Evolutionary conservation across 108 stramenopile species (phyloP).

Genomic region (Phaeodactylum tricornutum): DNA sequence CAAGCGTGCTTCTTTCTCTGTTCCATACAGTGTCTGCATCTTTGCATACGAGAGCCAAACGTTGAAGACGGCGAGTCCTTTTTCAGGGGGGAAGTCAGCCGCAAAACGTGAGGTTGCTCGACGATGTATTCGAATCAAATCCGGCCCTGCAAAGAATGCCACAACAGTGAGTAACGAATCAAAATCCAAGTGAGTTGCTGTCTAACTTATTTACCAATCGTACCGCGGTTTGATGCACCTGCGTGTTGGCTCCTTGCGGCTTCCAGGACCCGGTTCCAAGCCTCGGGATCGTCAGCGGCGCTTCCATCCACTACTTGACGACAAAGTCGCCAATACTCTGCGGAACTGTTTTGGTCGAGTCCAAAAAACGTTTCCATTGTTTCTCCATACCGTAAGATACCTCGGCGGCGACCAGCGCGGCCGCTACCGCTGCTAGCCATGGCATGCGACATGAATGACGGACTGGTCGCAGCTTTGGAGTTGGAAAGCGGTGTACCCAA

Average conservation of each 20-base stretch:
- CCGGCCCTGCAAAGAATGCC: constrained; percentile 9
- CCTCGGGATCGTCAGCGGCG: constrained; percentile 20
- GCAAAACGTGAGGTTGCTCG: constrained; percentile 63
- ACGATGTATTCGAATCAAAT: constrained; percentile 52
- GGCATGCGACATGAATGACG: too few relatives aligned
- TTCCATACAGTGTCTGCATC: constrained; percentile 16
- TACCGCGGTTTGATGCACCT: not conserved
- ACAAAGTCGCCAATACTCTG: constrained; percentile 18
- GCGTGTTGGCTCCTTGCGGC: constrained; percentile 5
- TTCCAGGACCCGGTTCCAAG: constrained; percentile 28
- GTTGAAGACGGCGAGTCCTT: constrained; percentile 16
- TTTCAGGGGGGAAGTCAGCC: constrained; percentile 8
- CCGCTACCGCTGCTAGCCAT: too few relatives aligned
- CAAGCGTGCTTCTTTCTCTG: constrained; percentile 30
- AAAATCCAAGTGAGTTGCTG: constrained; percentile 4
- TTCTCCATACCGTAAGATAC: constrained; percentile 65
- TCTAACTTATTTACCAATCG: not conserved
- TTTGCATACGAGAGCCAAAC: constrained; percentile 65
- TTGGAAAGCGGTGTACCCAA: too few relatives aligned
- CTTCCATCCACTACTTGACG: constrained; percentile 24
- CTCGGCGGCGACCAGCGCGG: too few relatives aligned
- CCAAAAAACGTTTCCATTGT: constrained; percentile 59
- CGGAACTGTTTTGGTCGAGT: constrained; percentile 12
- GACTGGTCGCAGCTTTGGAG: too few relatives aligned
- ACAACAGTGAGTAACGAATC: not conserved